A percentile compares a stretch with the other conserved stretches of the same genome.
Conservation (phyloP, 202 grass and related monocot genomes). For the Zizania palustris region DNA sequence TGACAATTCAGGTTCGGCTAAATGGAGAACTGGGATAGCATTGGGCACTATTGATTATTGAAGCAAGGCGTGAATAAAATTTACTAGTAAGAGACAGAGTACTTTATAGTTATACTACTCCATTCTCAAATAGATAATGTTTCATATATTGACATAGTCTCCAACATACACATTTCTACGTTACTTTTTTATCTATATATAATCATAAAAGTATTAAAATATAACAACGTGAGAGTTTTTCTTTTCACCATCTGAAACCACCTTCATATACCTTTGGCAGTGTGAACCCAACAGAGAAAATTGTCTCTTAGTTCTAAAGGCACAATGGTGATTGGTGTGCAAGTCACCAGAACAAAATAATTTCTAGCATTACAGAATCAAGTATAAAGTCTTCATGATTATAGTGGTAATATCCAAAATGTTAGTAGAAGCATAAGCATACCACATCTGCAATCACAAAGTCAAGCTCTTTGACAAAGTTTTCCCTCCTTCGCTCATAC, state of each 20-base stretch:
- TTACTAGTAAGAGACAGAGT: background rate
- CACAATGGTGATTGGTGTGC: background rate
- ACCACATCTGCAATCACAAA: conserved; percentile 95
- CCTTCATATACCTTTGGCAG: background rate
- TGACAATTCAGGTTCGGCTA: conserved; percentile 10
- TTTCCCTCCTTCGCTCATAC: conserved; percentile 83
- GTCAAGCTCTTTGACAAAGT: conserved; percentile 92
- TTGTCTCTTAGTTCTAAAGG: conserved; percentile 25
- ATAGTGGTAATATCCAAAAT: conserved; percentile 30
- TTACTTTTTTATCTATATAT: no score
- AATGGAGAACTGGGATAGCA: background rate
- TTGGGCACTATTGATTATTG: background rate
- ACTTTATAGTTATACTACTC: no score
- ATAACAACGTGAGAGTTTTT: background rate
- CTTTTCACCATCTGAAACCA: conserved; percentile 20
- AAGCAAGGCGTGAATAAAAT: background rate
- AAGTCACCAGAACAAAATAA: conserved; percentile 4
- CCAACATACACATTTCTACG: no score
- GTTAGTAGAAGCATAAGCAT: conserved; percentile 47
- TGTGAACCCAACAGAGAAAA: background rate
- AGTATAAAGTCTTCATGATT: conserved; percentile 20
- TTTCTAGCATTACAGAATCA: background rate
- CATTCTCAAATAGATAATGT: no score
- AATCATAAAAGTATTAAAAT: no score
- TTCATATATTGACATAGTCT: no score